phyloP scores from a whole-genome alignment of 257 asterid genomes.

The Solanum tarijense region DNA sequence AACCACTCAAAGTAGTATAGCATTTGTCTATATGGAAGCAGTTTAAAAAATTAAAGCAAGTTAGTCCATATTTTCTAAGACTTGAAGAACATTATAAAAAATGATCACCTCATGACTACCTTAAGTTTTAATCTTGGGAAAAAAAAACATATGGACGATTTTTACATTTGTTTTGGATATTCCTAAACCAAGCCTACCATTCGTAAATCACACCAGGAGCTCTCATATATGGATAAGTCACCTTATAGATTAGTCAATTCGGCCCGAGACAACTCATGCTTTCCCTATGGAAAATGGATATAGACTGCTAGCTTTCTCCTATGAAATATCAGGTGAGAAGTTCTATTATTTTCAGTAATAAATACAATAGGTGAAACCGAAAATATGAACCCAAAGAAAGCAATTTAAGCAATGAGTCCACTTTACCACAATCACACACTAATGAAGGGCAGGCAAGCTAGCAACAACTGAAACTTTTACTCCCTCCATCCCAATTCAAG shows the following conservation, averaged over 20 bases:
- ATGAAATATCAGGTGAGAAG: background rate
- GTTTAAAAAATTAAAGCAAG: background rate
- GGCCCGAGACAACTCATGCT: background rate
- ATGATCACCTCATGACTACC: background rate
- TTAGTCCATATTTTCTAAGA: background rate
- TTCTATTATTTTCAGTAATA: background rate
- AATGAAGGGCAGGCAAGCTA: background rate
- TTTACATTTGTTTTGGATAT: background rate
- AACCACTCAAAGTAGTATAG: background rate
- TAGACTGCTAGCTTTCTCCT: background rate
- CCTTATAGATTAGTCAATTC: background rate
- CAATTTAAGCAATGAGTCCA: background rate
- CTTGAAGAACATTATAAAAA: background rate
- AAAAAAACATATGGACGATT: background rate
- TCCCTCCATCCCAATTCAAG: background rate
- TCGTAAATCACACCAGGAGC: background rate
- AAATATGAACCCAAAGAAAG: background rate
- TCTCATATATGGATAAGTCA: background rate
- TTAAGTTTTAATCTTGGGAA: background rate
- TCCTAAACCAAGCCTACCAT: background rate
- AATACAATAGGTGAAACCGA: background rate
- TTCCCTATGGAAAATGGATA: background rate
- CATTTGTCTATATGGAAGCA: background rate
- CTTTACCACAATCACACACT: background rate
- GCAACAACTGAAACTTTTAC: background rate